Percentiles rank a stretch among this genome's conserved stretches.
These are phyloP conservation scores for Cryptosporidium ubiquitum DNA, from an alignment of 169 alveolate genomes.

Conservation along the genomic window DNA sequence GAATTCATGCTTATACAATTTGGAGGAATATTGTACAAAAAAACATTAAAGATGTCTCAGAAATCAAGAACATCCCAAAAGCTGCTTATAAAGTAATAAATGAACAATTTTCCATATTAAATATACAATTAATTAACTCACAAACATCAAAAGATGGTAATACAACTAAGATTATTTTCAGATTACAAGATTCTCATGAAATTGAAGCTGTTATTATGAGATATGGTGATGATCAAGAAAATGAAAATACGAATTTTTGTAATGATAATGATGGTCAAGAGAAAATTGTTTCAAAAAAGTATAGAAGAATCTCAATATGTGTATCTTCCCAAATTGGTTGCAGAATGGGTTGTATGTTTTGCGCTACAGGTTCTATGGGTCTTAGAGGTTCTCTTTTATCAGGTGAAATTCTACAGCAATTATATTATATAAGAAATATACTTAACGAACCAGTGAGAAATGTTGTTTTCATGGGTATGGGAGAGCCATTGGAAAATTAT, in stretches of 20 bases:
- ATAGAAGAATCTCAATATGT: constrained; percentile 67
- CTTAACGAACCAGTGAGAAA: constrained; percentile 74
- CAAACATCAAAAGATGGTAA: constrained; percentile 57
- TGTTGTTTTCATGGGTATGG: constrained; percentile 82
- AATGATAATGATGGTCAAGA: neutral
- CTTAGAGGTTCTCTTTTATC: constrained; percentile 74
- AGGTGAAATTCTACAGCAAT: constrained; percentile 80
- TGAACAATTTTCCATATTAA: constrained; percentile 29
- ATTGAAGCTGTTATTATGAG: constrained; percentile 72
- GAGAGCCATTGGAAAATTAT: constrained; percentile 81
- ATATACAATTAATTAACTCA: neutral
- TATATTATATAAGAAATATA: constrained; percentile 67
- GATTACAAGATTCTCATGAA: constrained; percentile 63
- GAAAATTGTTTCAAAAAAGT: neutral
- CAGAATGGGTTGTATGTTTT: constrained; percentile 80
- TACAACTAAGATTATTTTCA: constrained; percentile 61
- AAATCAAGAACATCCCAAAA: constrained; percentile 38
- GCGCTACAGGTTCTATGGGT: constrained; percentile 80
- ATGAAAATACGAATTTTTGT: neutral
- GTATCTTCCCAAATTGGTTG: constrained; percentile 80
- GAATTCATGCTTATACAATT: constrained; percentile 42
- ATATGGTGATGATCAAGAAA: constrained; percentile 9
- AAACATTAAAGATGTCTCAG: neutral
- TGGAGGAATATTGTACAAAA: constrained; percentile 50
- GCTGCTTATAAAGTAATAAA: constrained; percentile 2